Conservation (phyloP, 2,329 filamentous ascomycete species). For the Dendryphion nanum region DNA sequence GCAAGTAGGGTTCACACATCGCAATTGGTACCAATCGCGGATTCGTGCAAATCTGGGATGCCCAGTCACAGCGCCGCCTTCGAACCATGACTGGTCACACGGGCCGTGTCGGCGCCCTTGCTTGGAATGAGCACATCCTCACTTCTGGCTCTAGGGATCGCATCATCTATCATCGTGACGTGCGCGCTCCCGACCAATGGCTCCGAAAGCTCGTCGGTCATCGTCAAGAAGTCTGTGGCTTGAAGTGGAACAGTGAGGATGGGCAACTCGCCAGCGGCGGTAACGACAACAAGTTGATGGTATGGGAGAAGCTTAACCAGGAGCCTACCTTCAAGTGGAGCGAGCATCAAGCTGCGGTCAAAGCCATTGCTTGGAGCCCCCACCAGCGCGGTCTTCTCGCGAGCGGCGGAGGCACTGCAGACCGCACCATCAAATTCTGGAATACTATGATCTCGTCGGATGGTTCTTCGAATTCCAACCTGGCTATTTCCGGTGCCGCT, state of each 20-base stretch:
- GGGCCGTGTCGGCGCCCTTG: slow-evolving; percentile 85
- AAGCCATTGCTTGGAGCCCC: slow-evolving; percentile 96
- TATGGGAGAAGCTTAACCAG: slow-evolving; percentile 96
- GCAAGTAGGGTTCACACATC: slow-evolving; percentile 73
- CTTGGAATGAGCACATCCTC: slow-evolving; percentile 97
- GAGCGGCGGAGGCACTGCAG: slow-evolving; percentile 91
- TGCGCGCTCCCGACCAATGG: slow-evolving; percentile 88
- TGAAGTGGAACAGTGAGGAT: slow-evolving; percentile 97
- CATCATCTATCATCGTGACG: slow-evolving; percentile 91
- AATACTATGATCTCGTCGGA: slow-evolving; percentile 79
- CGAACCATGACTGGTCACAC: slow-evolving; percentile 97
- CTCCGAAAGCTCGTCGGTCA: slow-evolving; percentile 84
- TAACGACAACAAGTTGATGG: slow-evolving; percentile 98
- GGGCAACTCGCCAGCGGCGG: slow-evolving; percentile 92
- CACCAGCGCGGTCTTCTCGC: slow-evolving; percentile 94
- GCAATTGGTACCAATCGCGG: slow-evolving; percentile 94
- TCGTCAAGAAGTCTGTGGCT: slow-evolving; percentile 95
- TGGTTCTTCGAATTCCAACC: slow-evolving; percentile 40
- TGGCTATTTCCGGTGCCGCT: slow-evolving; percentile 38
- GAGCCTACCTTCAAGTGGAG: slow-evolving; percentile 91
- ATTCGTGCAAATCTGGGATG: slow-evolving; percentile 96
- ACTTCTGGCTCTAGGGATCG: slow-evolving; percentile 94
- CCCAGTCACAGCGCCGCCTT: slow-evolving; percentile 77
- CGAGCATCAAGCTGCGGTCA: slow-evolving; percentile 93
- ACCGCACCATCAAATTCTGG: slow-evolving; percentile 96